phyloP scores from a whole-genome alignment of 164 flowering plant species.

The Nelumbo lutea region DNA sequence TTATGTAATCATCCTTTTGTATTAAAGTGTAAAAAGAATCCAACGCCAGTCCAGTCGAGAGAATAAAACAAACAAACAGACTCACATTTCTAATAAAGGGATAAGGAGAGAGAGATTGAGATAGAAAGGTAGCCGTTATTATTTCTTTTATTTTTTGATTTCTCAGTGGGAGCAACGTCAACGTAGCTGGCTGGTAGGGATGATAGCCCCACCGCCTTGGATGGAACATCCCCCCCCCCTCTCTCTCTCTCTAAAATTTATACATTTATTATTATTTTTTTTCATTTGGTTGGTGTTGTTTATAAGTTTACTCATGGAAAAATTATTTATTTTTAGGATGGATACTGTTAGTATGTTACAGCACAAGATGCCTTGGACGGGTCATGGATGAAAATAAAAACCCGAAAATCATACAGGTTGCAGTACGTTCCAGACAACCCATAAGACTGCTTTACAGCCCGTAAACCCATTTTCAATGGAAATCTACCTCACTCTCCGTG shows the following conservation, averaged over 20 bases:
- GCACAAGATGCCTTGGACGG: constrained; percentile 1
- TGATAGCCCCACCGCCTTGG: background rate
- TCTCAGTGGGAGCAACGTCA: constrained; percentile 32
- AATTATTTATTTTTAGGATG: background rate
- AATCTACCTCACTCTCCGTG: background rate
- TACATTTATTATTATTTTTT: too few species aligned
- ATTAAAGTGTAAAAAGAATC: too few species aligned
- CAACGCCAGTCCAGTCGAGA: too few species aligned
- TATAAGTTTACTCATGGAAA: background rate
- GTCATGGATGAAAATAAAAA: constrained; percentile 8
- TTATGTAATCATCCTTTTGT: too few species aligned
- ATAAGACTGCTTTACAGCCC: constrained; percentile 46
- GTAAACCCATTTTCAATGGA: constrained; percentile 4
- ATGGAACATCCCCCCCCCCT: constrained; percentile 3
- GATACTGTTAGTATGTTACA: constrained; percentile 15
- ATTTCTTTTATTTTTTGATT: background rate
- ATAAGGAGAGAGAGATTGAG: too few species aligned
- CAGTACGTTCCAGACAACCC: constrained; percentile 44
- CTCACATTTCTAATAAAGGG: too few species aligned
- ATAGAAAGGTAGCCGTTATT: background rate
- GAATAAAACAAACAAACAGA: too few species aligned
- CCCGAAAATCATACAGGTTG: background rate
- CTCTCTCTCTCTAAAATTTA: background rate
- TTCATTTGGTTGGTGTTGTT: background rate
- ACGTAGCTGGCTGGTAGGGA: constrained; percentile 43